Conservation (phyloP, 1,284 basidiomycete genomes). For the Exobasidium rhododendri region DNA sequence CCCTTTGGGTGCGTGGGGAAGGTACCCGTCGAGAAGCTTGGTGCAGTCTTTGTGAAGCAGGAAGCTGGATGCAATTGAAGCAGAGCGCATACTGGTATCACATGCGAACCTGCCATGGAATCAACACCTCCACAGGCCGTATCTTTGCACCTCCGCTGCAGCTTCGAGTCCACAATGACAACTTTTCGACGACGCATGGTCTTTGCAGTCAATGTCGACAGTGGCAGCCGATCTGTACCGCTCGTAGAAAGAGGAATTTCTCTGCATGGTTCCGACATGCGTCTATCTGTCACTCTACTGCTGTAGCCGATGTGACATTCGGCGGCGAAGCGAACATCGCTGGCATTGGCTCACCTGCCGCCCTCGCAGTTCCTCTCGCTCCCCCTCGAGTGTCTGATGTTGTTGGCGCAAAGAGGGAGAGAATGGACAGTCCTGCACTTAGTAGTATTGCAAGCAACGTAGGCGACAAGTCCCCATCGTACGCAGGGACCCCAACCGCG, state of each 20-base stretch:
- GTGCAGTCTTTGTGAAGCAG: constrained; percentile 39
- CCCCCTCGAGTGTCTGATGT: no score
- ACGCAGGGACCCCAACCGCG: no score
- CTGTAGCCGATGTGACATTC: no score
- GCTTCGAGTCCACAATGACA: constrained; percentile 32
- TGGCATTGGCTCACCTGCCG: no score
- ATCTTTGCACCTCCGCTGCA: constrained; percentile 37
- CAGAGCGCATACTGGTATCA: constrained; percentile 46
- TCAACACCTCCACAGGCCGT: constrained; percentile 34
- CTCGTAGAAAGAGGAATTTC: constrained; percentile 35
- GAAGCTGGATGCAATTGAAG: constrained; percentile 42
- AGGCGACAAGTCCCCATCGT: no score
- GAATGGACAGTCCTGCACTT: no score
- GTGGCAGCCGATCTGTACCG: constrained; percentile 40
- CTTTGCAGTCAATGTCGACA: constrained; percentile 41
- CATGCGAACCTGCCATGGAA: constrained; percentile 40
- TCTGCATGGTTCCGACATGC: constrained; percentile 38
- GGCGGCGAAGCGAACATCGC: no score
- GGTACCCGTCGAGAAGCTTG: constrained; percentile 39
- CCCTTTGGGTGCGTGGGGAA: constrained; percentile 36
- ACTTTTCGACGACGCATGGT: constrained; percentile 32
- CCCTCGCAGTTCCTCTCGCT: no score
- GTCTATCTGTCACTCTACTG: not conserved
- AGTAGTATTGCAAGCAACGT: no score
- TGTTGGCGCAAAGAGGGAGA: no score